Evolutionary conservation across 768 basidiomycete genomes (phyloP).

Genomic region (Cyclocybe cylindracea): DNA sequence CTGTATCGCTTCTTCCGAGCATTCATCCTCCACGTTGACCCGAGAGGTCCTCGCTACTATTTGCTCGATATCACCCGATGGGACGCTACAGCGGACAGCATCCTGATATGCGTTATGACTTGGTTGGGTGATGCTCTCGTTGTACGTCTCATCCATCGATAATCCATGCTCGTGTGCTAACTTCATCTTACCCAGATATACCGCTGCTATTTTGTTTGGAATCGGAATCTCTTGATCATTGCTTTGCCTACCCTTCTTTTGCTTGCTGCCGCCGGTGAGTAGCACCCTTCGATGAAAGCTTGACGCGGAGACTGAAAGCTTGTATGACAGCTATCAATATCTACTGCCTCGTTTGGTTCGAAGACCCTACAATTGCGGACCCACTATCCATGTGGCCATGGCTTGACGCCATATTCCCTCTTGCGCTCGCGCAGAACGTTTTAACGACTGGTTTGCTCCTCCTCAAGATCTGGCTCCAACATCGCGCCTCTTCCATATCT

Average conservation of each 20-base stretch:
- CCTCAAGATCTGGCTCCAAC: constrained; percentile 26
- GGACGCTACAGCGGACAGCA: constrained; percentile 23
- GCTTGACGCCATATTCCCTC: constrained; percentile 25
- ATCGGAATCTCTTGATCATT: constrained; percentile 19
- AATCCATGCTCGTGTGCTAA: not conserved
- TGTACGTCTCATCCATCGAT: not conserved
- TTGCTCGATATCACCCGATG: constrained; percentile 23
- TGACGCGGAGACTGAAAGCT: not conserved
- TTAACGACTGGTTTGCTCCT: constrained; percentile 29
- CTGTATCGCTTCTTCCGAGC: constrained; percentile 24
- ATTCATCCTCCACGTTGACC: constrained; percentile 18
- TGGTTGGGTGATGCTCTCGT: constrained; percentile 30
- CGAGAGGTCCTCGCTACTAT: constrained; percentile 15
- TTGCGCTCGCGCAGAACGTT: constrained; percentile 26
- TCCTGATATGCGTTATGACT: constrained; percentile 23
- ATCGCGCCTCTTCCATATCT: constrained; percentile 18
- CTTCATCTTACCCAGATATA: constrained; percentile 22
- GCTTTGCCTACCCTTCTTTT: constrained; percentile 22
- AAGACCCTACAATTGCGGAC: constrained; percentile 9
- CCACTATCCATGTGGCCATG: constrained; percentile 7
- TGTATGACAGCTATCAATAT: constrained; percentile 14
- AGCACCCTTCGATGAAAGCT: not conserved
- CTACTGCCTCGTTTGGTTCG: constrained; percentile 26
- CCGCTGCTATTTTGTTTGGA: constrained; percentile 30
- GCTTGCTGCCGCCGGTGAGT: constrained; percentile 19